Percentiles rank a stretch among this genome's conserved stretches.
phyloP scores from a whole-genome alignment of 2,329 filamentous ascomycete genomes.

The Penicillium olsonii region DNA sequence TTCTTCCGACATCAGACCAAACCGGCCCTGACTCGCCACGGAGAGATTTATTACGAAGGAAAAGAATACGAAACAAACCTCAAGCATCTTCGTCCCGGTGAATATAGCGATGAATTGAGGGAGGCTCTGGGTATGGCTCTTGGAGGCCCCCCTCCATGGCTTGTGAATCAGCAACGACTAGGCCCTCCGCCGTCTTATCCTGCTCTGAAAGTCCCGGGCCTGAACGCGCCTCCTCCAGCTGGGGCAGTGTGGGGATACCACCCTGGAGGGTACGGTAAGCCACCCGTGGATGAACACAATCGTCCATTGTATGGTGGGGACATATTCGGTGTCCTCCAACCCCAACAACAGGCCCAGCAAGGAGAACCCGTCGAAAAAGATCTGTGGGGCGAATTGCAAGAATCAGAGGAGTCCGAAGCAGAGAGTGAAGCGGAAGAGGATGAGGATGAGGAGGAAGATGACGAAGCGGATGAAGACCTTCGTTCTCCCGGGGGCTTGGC shows the following conservation, averaged over 20 bases:
- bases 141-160: slow-evolving; percentile 90
- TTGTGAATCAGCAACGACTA: slow-evolving; percentile 93
- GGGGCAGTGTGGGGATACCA: slow-evolving; percentile 94
- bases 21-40: slow-evolving; percentile 87
- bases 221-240: slow-evolving; percentile 88
- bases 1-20: slow-evolving; percentile 99
- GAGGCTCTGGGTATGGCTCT: slow-evolving; percentile 93
- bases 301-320: slow-evolving; percentile 90
- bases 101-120: slow-evolving; percentile 83
- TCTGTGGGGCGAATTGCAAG: slow-evolving; percentile 89
- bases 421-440: slow-evolving; percentile 72
- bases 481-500: slow-evolving; percentile 77
- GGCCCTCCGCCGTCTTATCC: slow-evolving; percentile 94
- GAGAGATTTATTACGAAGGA: slow-evolving; percentile 99
- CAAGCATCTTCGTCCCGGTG: slow-evolving; percentile 84
- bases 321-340: slow-evolving; percentile 77
- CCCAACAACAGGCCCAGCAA: slow-evolving; percentile 61
- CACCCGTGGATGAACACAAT: slow-evolving; percentile 91
- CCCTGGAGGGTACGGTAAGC: slow-evolving; percentile 93
- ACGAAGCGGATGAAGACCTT: slow-evolving; percentile 63
- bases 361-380: slow-evolving; percentile 83
- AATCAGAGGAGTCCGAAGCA: slow-evolving; percentile 71
- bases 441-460: slow-evolving; percentile 44
- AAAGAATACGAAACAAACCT: slow-evolving; percentile 98
- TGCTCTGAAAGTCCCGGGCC: slow-evolving; percentile 87